A percentile compares a stretch with the other conserved stretches of the same genome.
phyloP scores from a whole-genome alignment of 768 basidiomycete species.

The Sutorius australiensis region DNA sequence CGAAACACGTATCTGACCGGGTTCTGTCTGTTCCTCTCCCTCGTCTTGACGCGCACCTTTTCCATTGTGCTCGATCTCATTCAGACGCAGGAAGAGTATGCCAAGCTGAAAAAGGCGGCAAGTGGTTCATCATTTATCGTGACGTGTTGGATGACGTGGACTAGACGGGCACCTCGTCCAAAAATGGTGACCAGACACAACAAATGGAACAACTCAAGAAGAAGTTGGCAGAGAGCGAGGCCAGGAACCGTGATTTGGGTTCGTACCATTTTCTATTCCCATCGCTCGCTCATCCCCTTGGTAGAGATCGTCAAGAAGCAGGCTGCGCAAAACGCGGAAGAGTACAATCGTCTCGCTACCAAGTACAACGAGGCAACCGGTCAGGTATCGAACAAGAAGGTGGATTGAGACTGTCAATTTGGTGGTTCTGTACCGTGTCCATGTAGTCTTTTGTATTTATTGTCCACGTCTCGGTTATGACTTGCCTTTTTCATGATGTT shows the following conservation, averaged over 20 bases:
- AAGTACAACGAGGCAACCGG: conserved; percentile 73
- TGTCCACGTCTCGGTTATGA: too few species aligned
- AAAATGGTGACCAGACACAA: conserved; percentile 24
- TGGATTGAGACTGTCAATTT: conserved; percentile 40
- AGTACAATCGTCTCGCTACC: conserved; percentile 80
- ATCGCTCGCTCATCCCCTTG: not conserved
- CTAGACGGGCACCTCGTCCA: conserved; percentile 36
- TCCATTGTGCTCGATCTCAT: conserved; percentile 90
- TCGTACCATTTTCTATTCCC: conserved; percentile 11
- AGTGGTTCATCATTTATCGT: not conserved
- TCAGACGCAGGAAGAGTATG: conserved; percentile 83
- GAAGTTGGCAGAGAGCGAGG: conserved; percentile 54
- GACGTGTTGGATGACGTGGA: not conserved
- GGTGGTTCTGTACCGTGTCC: not conserved
- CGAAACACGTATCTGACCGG: conserved; percentile 92
- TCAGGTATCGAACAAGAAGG: conserved; percentile 55
- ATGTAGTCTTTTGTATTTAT: not conserved
- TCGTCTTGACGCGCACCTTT: conserved; percentile 91
- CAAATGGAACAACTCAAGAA: conserved; percentile 68
- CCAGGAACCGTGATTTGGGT: conserved; percentile 67
- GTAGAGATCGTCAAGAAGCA: conserved; percentile 80
- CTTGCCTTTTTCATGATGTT: not conserved
- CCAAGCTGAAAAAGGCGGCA: conserved; percentile 68
- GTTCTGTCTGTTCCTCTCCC: conserved; percentile 92
- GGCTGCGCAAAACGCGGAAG: conserved; percentile 68